phyloP scores from a whole-genome alignment of 176 grass and related monocot species.

The Microstegium vimineum region DNA sequence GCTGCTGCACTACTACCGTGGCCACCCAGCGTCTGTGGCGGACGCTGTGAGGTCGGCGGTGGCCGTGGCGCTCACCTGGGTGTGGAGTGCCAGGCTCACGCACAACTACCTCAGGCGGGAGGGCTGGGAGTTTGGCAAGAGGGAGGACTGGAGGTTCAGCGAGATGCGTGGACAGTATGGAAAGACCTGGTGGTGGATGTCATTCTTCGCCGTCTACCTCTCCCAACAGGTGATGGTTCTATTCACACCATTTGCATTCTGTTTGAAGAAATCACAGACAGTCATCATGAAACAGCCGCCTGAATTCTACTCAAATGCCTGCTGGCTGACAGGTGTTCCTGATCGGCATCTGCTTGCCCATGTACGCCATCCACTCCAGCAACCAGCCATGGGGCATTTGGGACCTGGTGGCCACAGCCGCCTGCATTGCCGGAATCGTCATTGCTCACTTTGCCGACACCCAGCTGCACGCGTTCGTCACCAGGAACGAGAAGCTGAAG shows the following conservation, averaged over 20 bases:
- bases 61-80: conserved; percentile 55
- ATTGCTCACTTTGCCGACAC: conserved; percentile 77
- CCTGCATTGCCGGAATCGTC: conserved; percentile 50
- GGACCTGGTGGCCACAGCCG: conserved; percentile 42
- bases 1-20: conserved; percentile 69
- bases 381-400: conserved; percentile 47
- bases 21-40: conserved; percentile 50
- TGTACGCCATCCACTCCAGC: conserved; percentile 73
- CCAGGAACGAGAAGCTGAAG: conserved; percentile 47
- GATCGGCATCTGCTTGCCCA: conserved; percentile 78
- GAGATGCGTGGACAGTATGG: conserved; percentile 87
- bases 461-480: conserved; percentile 70
- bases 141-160: conserved; percentile 83
- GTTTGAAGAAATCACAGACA: conserved; percentile 32
- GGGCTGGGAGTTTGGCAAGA: conserved; percentile 68
- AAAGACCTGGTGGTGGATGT: conserved; percentile 86
- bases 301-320: background rate
- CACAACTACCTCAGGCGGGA: conserved; percentile 95
- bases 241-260: background rate
- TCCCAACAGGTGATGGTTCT: conserved; percentile 61
- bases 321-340: conserved; percentile 72
- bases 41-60: conserved; percentile 44
- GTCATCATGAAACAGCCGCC: background rate
- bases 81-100: conserved; percentile 78
- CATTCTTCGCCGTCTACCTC: conserved; percentile 85